Evolutionary conservation across 2,329 filamentous ascomycete genomes (phyloP), one percentile per base, ranked within the genome.

Genomic region (Ilyonectria sp.): DNA sequence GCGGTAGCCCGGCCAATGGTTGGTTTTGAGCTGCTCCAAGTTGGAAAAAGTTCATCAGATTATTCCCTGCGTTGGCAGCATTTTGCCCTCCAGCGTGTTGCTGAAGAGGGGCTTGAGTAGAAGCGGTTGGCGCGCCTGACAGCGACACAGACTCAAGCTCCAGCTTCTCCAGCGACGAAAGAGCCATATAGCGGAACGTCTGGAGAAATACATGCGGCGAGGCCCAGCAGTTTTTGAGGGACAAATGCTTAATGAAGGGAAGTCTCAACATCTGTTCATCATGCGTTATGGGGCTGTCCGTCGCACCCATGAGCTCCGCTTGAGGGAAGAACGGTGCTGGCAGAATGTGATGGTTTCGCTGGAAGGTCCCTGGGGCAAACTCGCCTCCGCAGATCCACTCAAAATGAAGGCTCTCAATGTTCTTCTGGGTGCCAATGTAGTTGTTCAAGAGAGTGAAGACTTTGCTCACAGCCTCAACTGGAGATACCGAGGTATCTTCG

Each of bases 381-480:
- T 94, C 92, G 31, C 91, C 92, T 50, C 91, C 91, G 59, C 87
- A 88, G 6, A 87, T 82, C 87, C 90, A 94, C 65, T 92, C 91
- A 63, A 93, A 86, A 23, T 87, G 88, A 49, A 93, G 81, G 33
- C 81, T 86, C 63, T 84, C 86, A 71, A 93, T 87, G 33, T 84
- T 86, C 23, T 77, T 56, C 26, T 84, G 81, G 46, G 71, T 72
- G 19, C 84, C 82, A 43, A 92, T 83, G 65, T 86, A 85, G 8
- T 83, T 75, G 29, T 82, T 76, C 11, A 93, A 81, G 5, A 92
- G 78, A 7, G 77, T 74, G 74, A 86, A 86, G 33, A 91, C 88
- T n/a, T 80, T 79, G 29, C 78, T 71, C 2, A 89, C 81, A 11
- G 89, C 86, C 3, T 81, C 77, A 0, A 86, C 83, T 1, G 91